A percentile compares a stretch with the other conserved stretches of the same genome.
phyloP scores from a whole-genome alignment of 352 stramenopile genomes.

The Globisporangium lucens region DNA sequence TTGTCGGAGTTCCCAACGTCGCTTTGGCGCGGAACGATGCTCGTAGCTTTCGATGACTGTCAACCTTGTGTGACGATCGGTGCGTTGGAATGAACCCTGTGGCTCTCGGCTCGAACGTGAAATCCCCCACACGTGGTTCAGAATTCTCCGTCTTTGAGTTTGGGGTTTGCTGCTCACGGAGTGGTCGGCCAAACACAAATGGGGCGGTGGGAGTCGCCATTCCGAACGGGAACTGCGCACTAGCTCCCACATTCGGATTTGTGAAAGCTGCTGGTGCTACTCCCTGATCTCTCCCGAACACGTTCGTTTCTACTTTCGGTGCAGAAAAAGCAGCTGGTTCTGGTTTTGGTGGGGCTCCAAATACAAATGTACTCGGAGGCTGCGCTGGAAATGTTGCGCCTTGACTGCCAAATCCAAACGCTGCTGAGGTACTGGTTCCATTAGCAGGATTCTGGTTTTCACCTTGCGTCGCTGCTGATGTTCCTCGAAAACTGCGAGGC shows the following conservation, averaged over 20 bases:
- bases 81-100: slow-evolving; percentile 4
- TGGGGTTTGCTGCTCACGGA: not conserved
- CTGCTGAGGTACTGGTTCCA: not conserved
- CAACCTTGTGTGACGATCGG: slow-evolving; percentile 2
- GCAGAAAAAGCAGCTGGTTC: not conserved
- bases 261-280: not conserved
- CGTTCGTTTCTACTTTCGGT: not conserved
- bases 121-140: slow-evolving; percentile 7
- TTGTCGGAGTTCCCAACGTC: slow-evolving; percentile 21
- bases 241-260: slow-evolving; percentile 11
- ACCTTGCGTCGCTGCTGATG: not conserved
- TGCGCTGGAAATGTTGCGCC: not conserved
- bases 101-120: slow-evolving; percentile 12
- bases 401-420: not conserved
- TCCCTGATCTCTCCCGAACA: not conserved
- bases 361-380: slow-evolving; percentile 7
- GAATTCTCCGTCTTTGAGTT: not conserved
- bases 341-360: slow-evolving; percentile 1
- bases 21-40: slow-evolving; percentile 34
- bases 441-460: not conserved
- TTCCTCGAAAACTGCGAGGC: not conserved
- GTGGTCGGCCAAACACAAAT: slow-evolving; percentile 24
- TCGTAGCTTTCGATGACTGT: slow-evolving; percentile 17
- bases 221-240: slow-evolving; percentile 27
- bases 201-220: slow-evolving; percentile 12